Evolutionary conservation across 306 rosid species (phyloP), one percentile per base, ranked within the genome.

Genomic region (Chamaecrista fasciculata): DNA sequence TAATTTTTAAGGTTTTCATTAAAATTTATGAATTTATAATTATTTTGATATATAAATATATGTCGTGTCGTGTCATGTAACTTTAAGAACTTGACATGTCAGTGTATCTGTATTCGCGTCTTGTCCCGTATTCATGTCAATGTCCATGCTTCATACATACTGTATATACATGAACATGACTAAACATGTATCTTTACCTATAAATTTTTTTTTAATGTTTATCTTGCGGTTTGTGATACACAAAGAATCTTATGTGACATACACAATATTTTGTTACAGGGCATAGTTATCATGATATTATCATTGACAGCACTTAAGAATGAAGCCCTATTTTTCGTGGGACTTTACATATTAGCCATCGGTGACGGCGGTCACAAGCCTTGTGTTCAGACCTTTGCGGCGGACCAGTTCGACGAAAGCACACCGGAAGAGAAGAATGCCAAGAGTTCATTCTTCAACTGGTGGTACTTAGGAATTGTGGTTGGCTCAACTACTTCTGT

Each of bases 281-380:
- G 89, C 25, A 86, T 82, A 84, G 57, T 79, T 43, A 24, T 85
- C 8, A 62, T 89, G 78, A 78, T 83, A 12, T n/a, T 88, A 1
- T 88, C 97, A 3, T 90, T 78, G 25, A 76, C 92, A 0, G 70
- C 46, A 36, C 12, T 87, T 4, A 44, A 44, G 50, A 19, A 44
- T n/a, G 5, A 44, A 44, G 6, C 50, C 20, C 50, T 44, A 44
- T 85, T 82, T 20, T 85, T 83, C 16, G 1, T 75, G 26, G 85
- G 84, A 0, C 88, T 90, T 36, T 83, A 90, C 69, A 72, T 82
- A 57, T 28, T 87, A 0, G 69, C 96, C 5, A 56, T 90, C 2
- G 96, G 94, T 0, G 85, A 83, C 67, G 96, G 94, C 0, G 96
- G 96, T 0, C 96, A 87, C 52, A 84, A 76, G 67, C 96, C 96